These are phyloP conservation scores for Penicillium silybi DNA, from an alignment of 495 filamentous ascomycete species.

Conservation along the genomic window DNA sequence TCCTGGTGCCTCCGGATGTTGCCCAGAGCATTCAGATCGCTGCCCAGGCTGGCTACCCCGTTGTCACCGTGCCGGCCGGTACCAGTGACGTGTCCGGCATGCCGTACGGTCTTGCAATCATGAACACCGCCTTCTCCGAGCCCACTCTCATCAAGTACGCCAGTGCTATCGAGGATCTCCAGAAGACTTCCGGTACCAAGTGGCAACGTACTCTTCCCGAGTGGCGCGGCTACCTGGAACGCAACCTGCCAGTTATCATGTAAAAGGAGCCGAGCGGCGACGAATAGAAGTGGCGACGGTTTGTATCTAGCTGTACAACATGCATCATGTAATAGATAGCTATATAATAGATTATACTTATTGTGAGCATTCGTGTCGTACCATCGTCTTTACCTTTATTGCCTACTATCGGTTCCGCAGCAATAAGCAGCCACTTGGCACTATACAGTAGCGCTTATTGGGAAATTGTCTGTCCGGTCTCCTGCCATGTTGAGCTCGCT, in stretches of 20 bases:
- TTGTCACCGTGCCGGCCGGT: slow-evolving; percentile 64
- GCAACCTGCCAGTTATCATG: slow-evolving; percentile 47
- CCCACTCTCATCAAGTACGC: slow-evolving; percentile 57
- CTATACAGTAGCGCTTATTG: not conserved
- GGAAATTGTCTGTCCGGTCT: not conserved
- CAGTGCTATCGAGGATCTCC: slow-evolving; percentile 66
- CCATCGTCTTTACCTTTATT: not conserved
- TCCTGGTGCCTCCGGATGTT: slow-evolving; percentile 65
- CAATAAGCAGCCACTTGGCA: not conserved
- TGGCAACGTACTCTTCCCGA: slow-evolving; percentile 45
- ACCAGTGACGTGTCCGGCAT: slow-evolving; percentile 53
- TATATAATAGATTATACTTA: not conserved
- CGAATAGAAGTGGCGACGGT: not conserved
- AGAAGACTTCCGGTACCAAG: slow-evolving; percentile 31
- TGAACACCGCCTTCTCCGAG: slow-evolving; percentile 64
- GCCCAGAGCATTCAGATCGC: slow-evolving; percentile 57
- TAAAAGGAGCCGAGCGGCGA: slow-evolving; percentile 4
- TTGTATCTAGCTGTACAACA: not conserved
- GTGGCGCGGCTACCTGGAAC: slow-evolving; percentile 50
- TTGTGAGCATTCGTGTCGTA: not conserved
- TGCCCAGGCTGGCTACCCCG: slow-evolving; percentile 62
- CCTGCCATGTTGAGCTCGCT: too few relatives aligned
- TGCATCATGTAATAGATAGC: not conserved
- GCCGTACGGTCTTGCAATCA: slow-evolving; percentile 65
- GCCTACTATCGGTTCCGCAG: not conserved